phyloP scores from a whole-genome alignment of 2,329 filamentous ascomycete species.

The Lasiodiplodia gonubiensis region DNA sequence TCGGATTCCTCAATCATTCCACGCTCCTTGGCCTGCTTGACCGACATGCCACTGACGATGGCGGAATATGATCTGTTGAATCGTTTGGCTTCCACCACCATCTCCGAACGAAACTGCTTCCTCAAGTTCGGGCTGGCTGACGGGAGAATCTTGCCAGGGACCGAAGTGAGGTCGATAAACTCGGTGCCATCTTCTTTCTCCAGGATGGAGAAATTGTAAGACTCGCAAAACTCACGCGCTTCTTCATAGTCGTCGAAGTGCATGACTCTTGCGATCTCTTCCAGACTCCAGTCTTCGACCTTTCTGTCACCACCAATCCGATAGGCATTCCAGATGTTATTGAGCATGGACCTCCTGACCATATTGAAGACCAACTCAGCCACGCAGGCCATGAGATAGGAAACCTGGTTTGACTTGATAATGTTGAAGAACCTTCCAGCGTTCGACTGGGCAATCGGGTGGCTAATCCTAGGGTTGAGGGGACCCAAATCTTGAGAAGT shows the following conservation, averaged over 20 bases:
- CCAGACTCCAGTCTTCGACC: slow-evolving; percentile 63
- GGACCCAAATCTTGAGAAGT: slow-evolving; percentile 59
- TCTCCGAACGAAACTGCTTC: slow-evolving; percentile 60
- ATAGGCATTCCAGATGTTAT: slow-evolving; percentile 61
- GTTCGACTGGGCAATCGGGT: slow-evolving; percentile 63
- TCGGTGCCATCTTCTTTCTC: slow-evolving; percentile 52
- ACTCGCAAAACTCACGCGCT: slow-evolving; percentile 59
- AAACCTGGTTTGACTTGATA: slow-evolving; percentile 60
- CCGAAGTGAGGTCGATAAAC: slow-evolving; percentile 61
- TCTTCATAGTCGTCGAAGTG: slow-evolving; percentile 63
- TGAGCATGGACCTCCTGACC: slow-evolving; percentile 62
- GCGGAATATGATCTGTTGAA: slow-evolving; percentile 61
- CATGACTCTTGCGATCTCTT: slow-evolving; percentile 58
- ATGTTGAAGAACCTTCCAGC: slow-evolving; percentile 64
- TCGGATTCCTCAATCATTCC: slow-evolving; percentile 53
- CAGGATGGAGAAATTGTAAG: slow-evolving; percentile 59
- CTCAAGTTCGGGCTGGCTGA: slow-evolving; percentile 38
- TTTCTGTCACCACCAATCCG: slow-evolving; percentile 57
- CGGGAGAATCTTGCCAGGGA: slow-evolving; percentile 43
- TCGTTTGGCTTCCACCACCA: slow-evolving; percentile 64
- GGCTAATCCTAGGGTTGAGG: slow-evolving; percentile 55
- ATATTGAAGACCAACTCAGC: slow-evolving; percentile 67
- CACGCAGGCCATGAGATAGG: slow-evolving; percentile 69
- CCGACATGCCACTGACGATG: slow-evolving; percentile 62
- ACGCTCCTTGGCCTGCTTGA: slow-evolving; percentile 57